Percentiles rank a stretch among this genome's conserved stretches.
These are phyloP conservation scores for Lactarius sanguifluus DNA, from an alignment of 768 basidiomycete genomes.

Conservation along the genomic window DNA sequence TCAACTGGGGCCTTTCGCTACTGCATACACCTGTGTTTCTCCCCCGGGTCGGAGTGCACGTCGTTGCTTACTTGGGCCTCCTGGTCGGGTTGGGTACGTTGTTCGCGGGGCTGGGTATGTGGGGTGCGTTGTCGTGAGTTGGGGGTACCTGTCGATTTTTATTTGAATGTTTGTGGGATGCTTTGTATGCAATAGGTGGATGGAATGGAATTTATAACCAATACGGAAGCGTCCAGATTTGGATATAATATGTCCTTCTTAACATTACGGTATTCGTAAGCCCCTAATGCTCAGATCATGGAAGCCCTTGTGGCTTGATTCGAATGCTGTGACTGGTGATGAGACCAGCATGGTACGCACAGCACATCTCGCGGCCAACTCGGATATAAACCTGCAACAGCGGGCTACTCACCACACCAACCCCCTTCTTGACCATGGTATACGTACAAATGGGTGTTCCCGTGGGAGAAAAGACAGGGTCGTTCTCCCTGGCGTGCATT, in stretches of 20 bases:
- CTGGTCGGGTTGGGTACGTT: constrained; percentile 66
- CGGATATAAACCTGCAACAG: neutral
- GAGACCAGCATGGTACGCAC: constrained; percentile 3
- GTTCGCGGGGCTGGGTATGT: constrained; percentile 70
- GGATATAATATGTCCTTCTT: neutral
- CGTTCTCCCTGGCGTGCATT: neutral
- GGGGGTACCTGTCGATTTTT: neutral
- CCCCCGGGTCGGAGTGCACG: constrained; percentile 72
- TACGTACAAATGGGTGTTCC: neutral
- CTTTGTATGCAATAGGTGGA: neutral
- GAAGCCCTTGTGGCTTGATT: constrained; percentile 22
- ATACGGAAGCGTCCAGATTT: neutral
- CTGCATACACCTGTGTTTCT: constrained; percentile 68
- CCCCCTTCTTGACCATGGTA: neutral
- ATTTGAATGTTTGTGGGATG: too few species aligned
- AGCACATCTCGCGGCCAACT: neutral
- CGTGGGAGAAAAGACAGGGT: neutral
- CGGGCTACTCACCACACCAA: neutral
- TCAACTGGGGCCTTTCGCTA: constrained; percentile 54
- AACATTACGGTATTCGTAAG: neutral
- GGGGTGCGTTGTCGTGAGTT: constrained; percentile 59
- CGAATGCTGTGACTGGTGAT: neutral
- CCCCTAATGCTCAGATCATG: constrained; percentile 1
- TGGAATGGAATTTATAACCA: neutral
- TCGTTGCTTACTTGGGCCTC: constrained; percentile 68